Evolutionary conservation across 805 yeast genomes (phyloP).

Genomic region (Candida piceae): DNA sequence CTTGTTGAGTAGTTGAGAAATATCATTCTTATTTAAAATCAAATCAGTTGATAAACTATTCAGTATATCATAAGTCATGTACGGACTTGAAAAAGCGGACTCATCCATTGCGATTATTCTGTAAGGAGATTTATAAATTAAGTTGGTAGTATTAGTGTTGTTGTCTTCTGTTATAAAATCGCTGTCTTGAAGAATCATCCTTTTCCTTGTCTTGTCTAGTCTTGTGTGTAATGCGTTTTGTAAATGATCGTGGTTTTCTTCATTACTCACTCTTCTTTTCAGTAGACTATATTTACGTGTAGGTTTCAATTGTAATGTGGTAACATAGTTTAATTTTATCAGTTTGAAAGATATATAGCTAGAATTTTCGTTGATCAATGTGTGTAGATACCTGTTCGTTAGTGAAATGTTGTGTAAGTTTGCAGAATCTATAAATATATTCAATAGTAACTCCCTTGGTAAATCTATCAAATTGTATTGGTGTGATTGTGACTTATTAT

Average conservation of each 20-base stretch:
- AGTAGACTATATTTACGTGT: slow-evolving; percentile 4
- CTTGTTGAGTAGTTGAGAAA: background rate
- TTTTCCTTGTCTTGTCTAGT: slow-evolving; percentile 6
- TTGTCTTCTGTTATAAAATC: background rate
- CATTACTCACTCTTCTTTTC: slow-evolving; percentile 17
- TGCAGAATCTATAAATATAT: slow-evolving; percentile 11
- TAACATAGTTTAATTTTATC: background rate
- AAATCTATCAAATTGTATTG: slow-evolving; percentile 4
- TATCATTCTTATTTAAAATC: slow-evolving; percentile 3
- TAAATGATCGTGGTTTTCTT: slow-evolving; percentile 15
- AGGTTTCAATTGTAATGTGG: background rate
- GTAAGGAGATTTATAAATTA: slow-evolving; percentile 7
- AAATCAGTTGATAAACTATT: slow-evolving; percentile 6
- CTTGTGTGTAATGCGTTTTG: slow-evolving; percentile 16
- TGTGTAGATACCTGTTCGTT: slow-evolving; percentile 6
- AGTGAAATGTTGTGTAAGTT: slow-evolving; percentile 7
- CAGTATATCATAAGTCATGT: slow-evolving; percentile 4
- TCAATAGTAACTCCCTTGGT: slow-evolving; percentile 17
- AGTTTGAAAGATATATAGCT: slow-evolving; percentile 1
- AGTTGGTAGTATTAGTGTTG: too few species aligned
- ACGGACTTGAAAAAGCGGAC: slow-evolving; percentile 2
- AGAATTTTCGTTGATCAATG: slow-evolving; percentile 7
- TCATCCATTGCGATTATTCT: slow-evolving; percentile 9
- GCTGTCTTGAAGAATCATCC: too few species aligned
- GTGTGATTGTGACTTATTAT: too few species aligned